Percentiles rank a stretch among this genome's conserved stretches.
Conservation (phyloP, 306 rosid species). For the Quercus berberidifolia region DNA sequence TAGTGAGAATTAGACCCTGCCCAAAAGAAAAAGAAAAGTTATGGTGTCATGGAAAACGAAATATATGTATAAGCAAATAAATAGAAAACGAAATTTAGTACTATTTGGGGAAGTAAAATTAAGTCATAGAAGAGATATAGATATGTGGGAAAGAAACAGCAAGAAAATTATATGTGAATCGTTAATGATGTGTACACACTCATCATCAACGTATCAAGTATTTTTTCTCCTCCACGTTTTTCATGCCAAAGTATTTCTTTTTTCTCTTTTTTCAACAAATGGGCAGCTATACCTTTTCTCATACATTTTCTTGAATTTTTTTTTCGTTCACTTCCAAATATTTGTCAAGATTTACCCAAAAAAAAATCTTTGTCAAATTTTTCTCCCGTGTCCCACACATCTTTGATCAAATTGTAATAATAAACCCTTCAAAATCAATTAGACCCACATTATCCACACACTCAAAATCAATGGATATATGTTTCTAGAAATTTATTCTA, state of each 20-base stretch:
- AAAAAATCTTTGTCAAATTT: no score
- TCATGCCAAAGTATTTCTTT: background rate
- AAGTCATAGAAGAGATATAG: background rate
- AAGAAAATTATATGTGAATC: background rate
- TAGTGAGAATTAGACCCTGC: background rate
- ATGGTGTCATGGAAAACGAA: background rate
- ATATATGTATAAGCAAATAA: background rate
- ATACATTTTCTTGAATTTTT: background rate
- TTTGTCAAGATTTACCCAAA: background rate
- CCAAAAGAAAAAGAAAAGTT: background rate
- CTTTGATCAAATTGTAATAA: background rate
- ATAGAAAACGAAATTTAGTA: no score
- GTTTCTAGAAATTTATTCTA: no score
- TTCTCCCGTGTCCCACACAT: no score
- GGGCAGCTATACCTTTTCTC: no score
- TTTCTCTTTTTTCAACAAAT: background rate
- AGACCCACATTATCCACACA: no score
- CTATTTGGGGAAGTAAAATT: no score
- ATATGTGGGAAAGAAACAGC: background rate
- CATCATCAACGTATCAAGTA: background rate
- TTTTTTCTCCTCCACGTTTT: conserved; percentile 14
- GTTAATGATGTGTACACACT: background rate
- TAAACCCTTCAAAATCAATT: background rate
- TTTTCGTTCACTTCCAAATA: background rate
- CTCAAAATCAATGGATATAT: no score